Percentiles rank a stretch among this genome's conserved stretches.
Conservation (phyloP, 2,329 filamentous ascomycete species). For the Pseudogymnoascus sp. region DNA sequence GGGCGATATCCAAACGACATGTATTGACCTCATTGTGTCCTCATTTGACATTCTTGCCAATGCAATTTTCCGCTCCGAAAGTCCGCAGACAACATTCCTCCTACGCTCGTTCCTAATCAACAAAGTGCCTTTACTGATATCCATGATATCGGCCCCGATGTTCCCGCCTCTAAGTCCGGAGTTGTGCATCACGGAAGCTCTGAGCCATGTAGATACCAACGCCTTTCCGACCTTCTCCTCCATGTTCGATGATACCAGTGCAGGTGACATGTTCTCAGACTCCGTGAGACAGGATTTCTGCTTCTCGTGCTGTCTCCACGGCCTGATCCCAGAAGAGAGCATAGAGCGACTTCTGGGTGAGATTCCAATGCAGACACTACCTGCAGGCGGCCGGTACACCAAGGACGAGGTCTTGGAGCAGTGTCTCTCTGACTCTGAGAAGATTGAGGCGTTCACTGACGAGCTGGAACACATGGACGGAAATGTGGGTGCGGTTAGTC, state of each 20-base stretch:
- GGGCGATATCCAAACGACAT: conserved; percentile 70
- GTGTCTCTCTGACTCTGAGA: conserved; percentile 69
- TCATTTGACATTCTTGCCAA: conserved; percentile 88
- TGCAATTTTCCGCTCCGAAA: conserved; percentile 66
- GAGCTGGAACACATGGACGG: conserved; percentile 88
- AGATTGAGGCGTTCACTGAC: conserved; percentile 67
- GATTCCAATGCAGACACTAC: conserved; percentile 72
- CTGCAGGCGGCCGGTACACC: conserved; percentile 65
- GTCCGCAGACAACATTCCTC: conserved; percentile 56
- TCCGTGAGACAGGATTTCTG: conserved; percentile 77
- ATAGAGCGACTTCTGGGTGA: conserved; percentile 79
- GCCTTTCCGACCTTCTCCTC: conserved; percentile 60
- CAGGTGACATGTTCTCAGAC: conserved; percentile 50
- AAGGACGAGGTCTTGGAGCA: conserved; percentile 75
- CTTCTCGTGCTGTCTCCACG: conserved; percentile 83
- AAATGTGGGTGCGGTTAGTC: conserved; percentile 79
- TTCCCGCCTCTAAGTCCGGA: conserved; percentile 56
- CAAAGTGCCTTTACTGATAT: conserved; percentile 57
- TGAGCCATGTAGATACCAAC: conserved; percentile 56
- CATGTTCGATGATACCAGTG: conserved; percentile 53
- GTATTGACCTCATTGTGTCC: conserved; percentile 77
- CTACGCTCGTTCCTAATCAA: conserved; percentile 83
- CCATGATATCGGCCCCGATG: conserved; percentile 49
- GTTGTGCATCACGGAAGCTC: conserved; percentile 58
- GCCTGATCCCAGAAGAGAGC: conserved; percentile 70